Percentiles rank a stretch among this genome's conserved stretches.
Evolutionary conservation across 2,329 filamentous ascomycete species (phyloP).

Genomic region (Hypoxylon sp.): DNA sequence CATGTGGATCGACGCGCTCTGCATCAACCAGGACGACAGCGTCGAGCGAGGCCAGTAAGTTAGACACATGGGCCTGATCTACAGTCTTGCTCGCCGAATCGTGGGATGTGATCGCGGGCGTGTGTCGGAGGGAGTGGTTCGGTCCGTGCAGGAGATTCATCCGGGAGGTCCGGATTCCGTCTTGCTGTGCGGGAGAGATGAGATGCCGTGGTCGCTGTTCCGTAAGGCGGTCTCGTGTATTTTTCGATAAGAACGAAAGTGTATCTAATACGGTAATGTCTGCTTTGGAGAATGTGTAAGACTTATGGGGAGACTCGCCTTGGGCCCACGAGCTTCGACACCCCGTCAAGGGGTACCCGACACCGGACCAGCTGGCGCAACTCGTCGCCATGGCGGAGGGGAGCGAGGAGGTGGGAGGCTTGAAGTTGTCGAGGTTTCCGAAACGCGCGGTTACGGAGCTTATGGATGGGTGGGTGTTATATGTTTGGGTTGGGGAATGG

Average conservation of each 20-base stretch:
- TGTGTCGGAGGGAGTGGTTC: constrained; percentile 25
- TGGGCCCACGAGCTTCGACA: no score
- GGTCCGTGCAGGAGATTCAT: constrained; percentile 37
- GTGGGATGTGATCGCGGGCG: constrained; percentile 7
- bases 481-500: constrained; percentile 20
- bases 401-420: background rate
- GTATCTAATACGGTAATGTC: no score
- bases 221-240: constrained; percentile 19
- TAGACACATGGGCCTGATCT: constrained; percentile 35
- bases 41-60: constrained; percentile 31
- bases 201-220: constrained; percentile 27
- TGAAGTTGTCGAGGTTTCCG: no score
- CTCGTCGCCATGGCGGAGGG: background rate
- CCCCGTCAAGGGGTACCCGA: constrained; percentile 5
- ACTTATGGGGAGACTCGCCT: no score
- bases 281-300: no score
- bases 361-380: background rate
- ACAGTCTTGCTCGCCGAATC: constrained; percentile 20
- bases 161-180: constrained; percentile 20
- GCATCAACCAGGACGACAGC: constrained; percentile 31
- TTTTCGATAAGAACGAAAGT: background rate
- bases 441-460: no score
- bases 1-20: constrained; percentile 38
- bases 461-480: background rate
- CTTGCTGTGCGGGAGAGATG: constrained; percentile 29